Base-by-base conservation (phyloP, 371 early-diverging fungal species). In the Thermomucor indicae-seudaticae region DNA sequence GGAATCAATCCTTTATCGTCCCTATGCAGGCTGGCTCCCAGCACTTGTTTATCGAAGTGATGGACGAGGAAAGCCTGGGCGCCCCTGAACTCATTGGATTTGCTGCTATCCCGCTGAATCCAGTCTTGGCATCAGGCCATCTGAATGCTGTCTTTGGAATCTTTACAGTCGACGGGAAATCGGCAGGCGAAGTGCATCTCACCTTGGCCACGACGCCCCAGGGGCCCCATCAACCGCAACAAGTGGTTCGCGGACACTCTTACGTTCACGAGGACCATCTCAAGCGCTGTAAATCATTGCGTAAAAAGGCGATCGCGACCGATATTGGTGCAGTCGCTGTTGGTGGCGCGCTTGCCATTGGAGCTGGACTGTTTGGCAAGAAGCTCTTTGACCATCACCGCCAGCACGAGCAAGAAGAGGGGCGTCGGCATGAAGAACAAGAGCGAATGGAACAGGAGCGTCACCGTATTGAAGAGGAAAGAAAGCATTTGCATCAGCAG, bases 101-200 rank as follows among this genome's bases (percentile, higher is more conserved):
- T 57, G 71, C 73, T 43, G 80, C 83, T 25, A 80, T 82, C 41
- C 80, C 83, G 42, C 64, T 82, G 47, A 72, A 71, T 54, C 79
- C 75, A 49, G 64, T 75, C 27, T 70, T 78, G 49, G 63, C 73
- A 24, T 77, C 77, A 27, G 79, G 67, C 23, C 45, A 65, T 48
- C 41, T 80, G 53, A 68, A 70, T 43, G 79, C 71, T 49, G 32
- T 64, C 52, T 80, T 82, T 58, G 62, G 63, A 19, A 58, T 80
- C 53, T 80, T 50, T 42, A 57, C 65, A 17, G 53, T 69, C 53
- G 65, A 75, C 44, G 76, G 73, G 54, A 58, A 78, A 50, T 60
- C 41, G n/a, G 64, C 68, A 22, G 83, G 83, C 51, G 58, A 62
- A 11, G 34, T 82, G 44, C 64, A 72, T 51, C 55, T 82, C 39